These are phyloP conservation scores for Galerina marginata DNA, from an alignment of 768 basidiomycete genomes.

Conservation along the genomic window DNA sequence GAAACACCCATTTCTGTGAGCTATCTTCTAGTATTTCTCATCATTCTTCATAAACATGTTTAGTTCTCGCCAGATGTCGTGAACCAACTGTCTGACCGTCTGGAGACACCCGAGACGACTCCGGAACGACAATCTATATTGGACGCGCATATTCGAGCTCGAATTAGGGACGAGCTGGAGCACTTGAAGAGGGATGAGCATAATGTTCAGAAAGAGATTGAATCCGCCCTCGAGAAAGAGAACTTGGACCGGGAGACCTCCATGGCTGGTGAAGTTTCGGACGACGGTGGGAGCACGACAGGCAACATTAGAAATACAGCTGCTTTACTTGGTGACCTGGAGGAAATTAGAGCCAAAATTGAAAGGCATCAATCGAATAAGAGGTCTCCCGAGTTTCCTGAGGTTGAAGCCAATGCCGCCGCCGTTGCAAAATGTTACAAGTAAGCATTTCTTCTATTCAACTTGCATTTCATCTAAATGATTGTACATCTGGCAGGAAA, in stretches of 20 bases:
- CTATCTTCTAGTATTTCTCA: background rate
- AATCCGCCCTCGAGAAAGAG: conserved; percentile 82
- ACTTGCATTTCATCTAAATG: conserved; percentile 5
- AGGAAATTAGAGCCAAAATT: conserved; percentile 75
- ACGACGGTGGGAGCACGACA: conserved; percentile 32
- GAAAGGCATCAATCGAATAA: conserved; percentile 67
- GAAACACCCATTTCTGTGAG: conserved; percentile 61
- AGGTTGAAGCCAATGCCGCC: conserved; percentile 60
- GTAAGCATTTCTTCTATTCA: conserved; percentile 42
- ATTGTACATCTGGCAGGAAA: conserved; percentile 43
- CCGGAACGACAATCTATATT: conserved; percentile 75
- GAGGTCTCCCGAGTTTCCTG: conserved; percentile 57
- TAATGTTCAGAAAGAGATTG: conserved; percentile 72
- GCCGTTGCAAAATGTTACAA: conserved; percentile 77
- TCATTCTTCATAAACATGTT: background rate
- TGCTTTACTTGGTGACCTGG: conserved; percentile 73
- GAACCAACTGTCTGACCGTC: conserved; percentile 73
- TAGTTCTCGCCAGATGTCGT: conserved; percentile 88
- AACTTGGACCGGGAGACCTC: conserved; percentile 79
- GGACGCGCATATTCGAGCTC: conserved; percentile 73
- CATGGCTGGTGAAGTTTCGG: conserved; percentile 50
- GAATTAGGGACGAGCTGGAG: conserved; percentile 72
- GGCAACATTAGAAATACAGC: conserved; percentile 63
- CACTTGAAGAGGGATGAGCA: conserved; percentile 74
- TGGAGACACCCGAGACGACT: conserved; percentile 61